phyloP scores from a whole-genome alignment of 352 stramenopile genomes.

The Peronospora destructor region DNA sequence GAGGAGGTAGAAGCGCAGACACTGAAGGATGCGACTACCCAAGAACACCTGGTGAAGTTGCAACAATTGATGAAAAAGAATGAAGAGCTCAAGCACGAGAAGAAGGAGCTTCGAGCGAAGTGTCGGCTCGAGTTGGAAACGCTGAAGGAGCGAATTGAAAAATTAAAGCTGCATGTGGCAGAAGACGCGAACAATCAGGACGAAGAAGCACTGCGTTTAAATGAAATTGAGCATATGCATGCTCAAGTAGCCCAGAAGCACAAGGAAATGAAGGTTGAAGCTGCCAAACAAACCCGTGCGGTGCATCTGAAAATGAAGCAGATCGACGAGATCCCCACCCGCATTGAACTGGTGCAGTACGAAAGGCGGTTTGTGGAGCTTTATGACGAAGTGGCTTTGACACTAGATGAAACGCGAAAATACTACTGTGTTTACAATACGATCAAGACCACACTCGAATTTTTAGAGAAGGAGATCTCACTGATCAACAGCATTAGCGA shows the following conservation, averaged over 20 bases:
- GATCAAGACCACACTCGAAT: slow-evolving; percentile 69
- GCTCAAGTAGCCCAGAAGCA: slow-evolving; percentile 56
- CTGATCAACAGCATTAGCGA: slow-evolving; percentile 82
- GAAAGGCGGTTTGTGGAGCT: slow-evolving; percentile 86
- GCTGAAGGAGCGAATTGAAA: slow-evolving; percentile 34
- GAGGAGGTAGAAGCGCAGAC: slow-evolving; percentile 32
- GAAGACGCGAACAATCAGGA: slow-evolving; percentile 34
- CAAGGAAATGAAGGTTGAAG: slow-evolving; percentile 51
- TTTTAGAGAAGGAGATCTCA: slow-evolving; percentile 82
- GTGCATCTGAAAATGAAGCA: slow-evolving; percentile 54
- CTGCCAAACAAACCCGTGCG: slow-evolving; percentile 52
- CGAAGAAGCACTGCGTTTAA: slow-evolving; percentile 36
- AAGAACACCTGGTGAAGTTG: slow-evolving; percentile 28
- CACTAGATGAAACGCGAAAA: slow-evolving; percentile 85
- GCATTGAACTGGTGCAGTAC: slow-evolving; percentile 87
- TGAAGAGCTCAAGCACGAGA: slow-evolving; percentile 47
- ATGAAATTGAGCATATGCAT: slow-evolving; percentile 65
- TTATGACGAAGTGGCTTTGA: slow-evolving; percentile 82
- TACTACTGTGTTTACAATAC: slow-evolving; percentile 88
- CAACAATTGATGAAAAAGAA: slow-evolving; percentile 40
- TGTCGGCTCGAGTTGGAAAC: slow-evolving; percentile 40
- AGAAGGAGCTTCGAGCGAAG: slow-evolving; percentile 36
- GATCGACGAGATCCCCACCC: slow-evolving; percentile 81
- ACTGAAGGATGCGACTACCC: slow-evolving; percentile 18
- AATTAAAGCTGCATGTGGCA: slow-evolving; percentile 33